Base-by-base conservation (phyloP, 805 yeast species). In the Teunomyces atbi region DNA sequence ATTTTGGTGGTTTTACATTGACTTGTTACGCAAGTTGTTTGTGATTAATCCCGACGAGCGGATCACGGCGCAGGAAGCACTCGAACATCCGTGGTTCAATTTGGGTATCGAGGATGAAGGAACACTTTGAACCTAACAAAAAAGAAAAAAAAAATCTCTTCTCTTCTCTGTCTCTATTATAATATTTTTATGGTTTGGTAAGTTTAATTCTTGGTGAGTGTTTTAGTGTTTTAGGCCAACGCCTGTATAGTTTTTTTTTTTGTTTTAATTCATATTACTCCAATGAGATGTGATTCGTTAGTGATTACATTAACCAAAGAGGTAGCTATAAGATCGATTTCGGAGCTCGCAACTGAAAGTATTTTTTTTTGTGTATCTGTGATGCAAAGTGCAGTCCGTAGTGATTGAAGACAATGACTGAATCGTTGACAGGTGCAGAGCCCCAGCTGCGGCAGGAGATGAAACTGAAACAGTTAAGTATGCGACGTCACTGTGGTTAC, bases 1-100 rank as follows among this genome's bases (percentile, higher is more conserved):
- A 38, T 89, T 89, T 64, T 91, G 97, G 97, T 86, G 79, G 72
- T 78, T 78, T 65, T 90, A 90, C 62, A 68, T 73, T 39, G 77
- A 73, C 47, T 58, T 73, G 42, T 56, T 72, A 21, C 57, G 60
- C 27, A 68, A 70, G 48, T 56, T 73, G 45, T 68, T 73, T 46
- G 64, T 70, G 28, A 64, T 73, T 5, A 62, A 69, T 43, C 77
- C 77, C 1, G 51, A 58, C 15, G 65, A 68, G 28, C 53, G 77
- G 42, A 56, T 73, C 41, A 63, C 68, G 2, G 77, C 77, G 6
- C 55, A 55, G 32, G 76, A 71, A 33, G 76, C 77, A 4, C 57
- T 73, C 56, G 64, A 66, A 26, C 77, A 73, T 53, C 77, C 77
- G n/a, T 73, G 77, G 77, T 73, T 73, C 50, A 69, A 71, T 47